Percentiles rank a stretch among this genome's conserved stretches.
Conservation (phyloP, 495 filamentous ascomycete genomes). For the Penicillium flavigenum region DNA sequence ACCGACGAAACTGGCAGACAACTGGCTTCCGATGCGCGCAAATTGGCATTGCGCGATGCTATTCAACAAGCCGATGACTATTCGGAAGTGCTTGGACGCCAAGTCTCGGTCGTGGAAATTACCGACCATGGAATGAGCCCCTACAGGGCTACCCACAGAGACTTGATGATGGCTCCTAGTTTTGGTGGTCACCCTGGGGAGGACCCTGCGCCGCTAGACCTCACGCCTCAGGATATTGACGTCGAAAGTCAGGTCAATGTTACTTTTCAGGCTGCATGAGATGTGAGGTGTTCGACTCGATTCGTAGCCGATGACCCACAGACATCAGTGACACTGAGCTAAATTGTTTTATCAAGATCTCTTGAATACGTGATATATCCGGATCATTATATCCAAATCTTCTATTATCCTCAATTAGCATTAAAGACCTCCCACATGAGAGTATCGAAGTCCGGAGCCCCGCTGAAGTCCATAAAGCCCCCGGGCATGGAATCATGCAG, state of each 20-base stretch:
- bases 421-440: slow-evolving; percentile 40
- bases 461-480: slow-evolving; percentile 32
- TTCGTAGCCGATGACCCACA: not conserved
- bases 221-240: slow-evolving; percentile 17
- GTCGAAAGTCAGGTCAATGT: slow-evolving; percentile 12
- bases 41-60: slow-evolving; percentile 24
- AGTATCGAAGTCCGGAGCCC: slow-evolving; percentile 37
- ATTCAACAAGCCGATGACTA: slow-evolving; percentile 24
- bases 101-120: slow-evolving; percentile 19
- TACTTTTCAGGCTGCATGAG: slow-evolving; percentile 5
- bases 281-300: not conserved
- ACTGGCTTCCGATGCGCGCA: slow-evolving; percentile 18
- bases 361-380: not conserved
- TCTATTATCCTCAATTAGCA: not conserved
- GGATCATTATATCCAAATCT: not conserved
- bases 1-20: slow-evolving; percentile 21
- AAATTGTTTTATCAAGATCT: not conserved
- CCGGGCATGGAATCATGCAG: slow-evolving; percentile 31
- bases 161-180: not conserved
- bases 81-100: slow-evolving; percentile 20
- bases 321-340: not conserved
- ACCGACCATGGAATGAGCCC: slow-evolving; percentile 6
- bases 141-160: not conserved
- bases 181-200: not conserved
- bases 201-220: slow-evolving; percentile 3